Conservation (phyloP, 768 basidiomycete species). For the Serendipita sp. region DNA sequence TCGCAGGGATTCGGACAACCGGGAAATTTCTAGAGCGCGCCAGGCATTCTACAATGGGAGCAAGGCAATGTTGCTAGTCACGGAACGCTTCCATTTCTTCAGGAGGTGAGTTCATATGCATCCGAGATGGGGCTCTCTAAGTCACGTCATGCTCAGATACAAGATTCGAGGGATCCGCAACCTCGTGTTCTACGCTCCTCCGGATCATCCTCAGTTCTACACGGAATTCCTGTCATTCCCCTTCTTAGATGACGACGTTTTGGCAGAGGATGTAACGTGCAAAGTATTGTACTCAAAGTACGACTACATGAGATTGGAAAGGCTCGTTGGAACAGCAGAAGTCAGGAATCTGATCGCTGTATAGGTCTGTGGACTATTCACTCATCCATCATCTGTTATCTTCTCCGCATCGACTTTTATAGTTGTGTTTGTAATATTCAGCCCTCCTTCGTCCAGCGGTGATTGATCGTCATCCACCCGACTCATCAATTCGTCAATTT, state of each 20-base stretch:
- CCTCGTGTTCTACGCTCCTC: constrained; percentile 83
- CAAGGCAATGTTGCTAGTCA: constrained; percentile 75
- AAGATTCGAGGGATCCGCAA: constrained; percentile 87
- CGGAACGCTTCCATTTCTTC: constrained; percentile 98
- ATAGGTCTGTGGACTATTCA: not conserved
- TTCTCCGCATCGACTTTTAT: constrained; percentile 17
- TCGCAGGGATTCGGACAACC: constrained; percentile 73
- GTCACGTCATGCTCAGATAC: constrained; percentile 37
- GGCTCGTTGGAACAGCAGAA: constrained; percentile 48
- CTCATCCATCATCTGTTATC: not conserved
- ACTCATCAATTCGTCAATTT: not conserved
- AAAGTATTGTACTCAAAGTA: constrained; percentile 75
- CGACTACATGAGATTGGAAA: constrained; percentile 75
- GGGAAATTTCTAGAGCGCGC: constrained; percentile 86
- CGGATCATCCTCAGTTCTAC: constrained; percentile 84
- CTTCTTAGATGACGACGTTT: constrained; percentile 82
- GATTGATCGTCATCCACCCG: not conserved
- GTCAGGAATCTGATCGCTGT: constrained; percentile 23
- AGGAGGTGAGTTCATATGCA: constrained; percentile 36
- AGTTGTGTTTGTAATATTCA: not conserved
- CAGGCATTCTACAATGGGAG: constrained; percentile 84
- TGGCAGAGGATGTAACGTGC: constrained; percentile 68
- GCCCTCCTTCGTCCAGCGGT: not conserved
- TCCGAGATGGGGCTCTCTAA: not conserved
- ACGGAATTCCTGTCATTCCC: constrained; percentile 80